Evolutionary conservation across 495 filamentous ascomycete genomes (phyloP).

Genomic region (Letharia columbiana): DNA sequence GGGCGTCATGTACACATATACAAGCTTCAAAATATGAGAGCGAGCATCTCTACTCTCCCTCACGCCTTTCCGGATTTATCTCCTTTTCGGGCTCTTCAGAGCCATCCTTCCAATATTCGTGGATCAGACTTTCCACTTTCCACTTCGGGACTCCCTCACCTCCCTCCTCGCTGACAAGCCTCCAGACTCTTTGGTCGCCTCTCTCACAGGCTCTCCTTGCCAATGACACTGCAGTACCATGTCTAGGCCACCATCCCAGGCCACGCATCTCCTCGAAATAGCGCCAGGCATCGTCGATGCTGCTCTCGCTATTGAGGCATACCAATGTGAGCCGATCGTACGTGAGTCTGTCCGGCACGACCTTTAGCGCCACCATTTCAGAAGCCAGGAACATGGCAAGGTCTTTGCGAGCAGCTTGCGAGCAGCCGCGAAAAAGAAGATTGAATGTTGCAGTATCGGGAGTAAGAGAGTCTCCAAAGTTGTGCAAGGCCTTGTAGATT

Average conservation of each 20-base stretch:
- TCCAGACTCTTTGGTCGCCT: slow-evolving; percentile 49
- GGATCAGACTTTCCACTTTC: slow-evolving; percentile 19
- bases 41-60: neutral
- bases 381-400: slow-evolving; percentile 58
- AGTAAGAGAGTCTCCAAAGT: slow-evolving; percentile 42
- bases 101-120: slow-evolving; percentile 7
- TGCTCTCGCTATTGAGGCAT: slow-evolving; percentile 40
- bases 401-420: slow-evolving; percentile 39
- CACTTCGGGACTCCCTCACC: slow-evolving; percentile 24
- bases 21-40: neutral
- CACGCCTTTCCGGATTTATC: neutral
- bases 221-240: slow-evolving; percentile 38
- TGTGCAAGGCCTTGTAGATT: slow-evolving; percentile 62
- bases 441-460: slow-evolving; percentile 60
- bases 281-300: slow-evolving; percentile 49
- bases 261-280: slow-evolving; percentile 49
- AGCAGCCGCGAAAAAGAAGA: slow-evolving; percentile 55
- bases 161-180: slow-evolving; percentile 32
- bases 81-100: slow-evolving; percentile 6
- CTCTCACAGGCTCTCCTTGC: slow-evolving; percentile 40
- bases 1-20: neutral
- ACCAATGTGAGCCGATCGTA: slow-evolving; percentile 64
- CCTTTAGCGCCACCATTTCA: slow-evolving; percentile 60
- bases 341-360: slow-evolving; percentile 51
- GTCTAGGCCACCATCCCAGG: slow-evolving; percentile 25